These are phyloP conservation scores for Diospyros kaki DNA, from an alignment of 148 eudicot species.

Conservation along the genomic window DNA sequence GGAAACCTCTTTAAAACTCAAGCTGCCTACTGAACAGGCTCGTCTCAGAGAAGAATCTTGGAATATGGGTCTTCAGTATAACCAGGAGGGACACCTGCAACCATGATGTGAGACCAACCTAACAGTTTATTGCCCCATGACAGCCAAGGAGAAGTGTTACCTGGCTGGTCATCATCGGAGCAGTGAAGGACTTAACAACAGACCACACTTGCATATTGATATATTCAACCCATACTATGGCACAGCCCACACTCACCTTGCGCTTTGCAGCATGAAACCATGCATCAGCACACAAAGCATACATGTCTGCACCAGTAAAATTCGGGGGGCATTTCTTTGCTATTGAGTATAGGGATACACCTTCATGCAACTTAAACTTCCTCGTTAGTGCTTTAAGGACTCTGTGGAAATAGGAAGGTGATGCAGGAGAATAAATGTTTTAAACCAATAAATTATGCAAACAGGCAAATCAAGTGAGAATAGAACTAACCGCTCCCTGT, in stretches of 20 bases:
- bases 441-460: neutral
- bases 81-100: neutral
- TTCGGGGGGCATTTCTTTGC: conserved; percentile 89
- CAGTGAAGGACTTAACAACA: neutral
- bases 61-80: neutral
- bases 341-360: conserved; percentile 69
- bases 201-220: neutral
- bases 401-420: conserved; percentile 32
- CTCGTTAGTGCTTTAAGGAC: conserved; percentile 87
- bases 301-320: conserved; percentile 98
- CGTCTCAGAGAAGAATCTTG: neutral
- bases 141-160: no score
- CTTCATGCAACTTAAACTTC: conserved; percentile 81
- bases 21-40: neutral
- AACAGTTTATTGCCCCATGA: no score
- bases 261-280: conserved; percentile 98
- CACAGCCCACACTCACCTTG: conserved; percentile 44
- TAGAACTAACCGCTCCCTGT: conserved; percentile 72
- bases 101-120: no score
- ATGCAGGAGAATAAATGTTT: neutral
- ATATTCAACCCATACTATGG: neutral
- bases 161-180: no score
- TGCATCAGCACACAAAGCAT: conserved; percentile 98
- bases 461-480: neutral
- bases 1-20: no score